Percentiles rank a stretch among this genome's conserved stretches.
Evolutionary conservation across 345 rosid species (phyloP).

Genomic region (Odontarrhena argentea): DNA sequence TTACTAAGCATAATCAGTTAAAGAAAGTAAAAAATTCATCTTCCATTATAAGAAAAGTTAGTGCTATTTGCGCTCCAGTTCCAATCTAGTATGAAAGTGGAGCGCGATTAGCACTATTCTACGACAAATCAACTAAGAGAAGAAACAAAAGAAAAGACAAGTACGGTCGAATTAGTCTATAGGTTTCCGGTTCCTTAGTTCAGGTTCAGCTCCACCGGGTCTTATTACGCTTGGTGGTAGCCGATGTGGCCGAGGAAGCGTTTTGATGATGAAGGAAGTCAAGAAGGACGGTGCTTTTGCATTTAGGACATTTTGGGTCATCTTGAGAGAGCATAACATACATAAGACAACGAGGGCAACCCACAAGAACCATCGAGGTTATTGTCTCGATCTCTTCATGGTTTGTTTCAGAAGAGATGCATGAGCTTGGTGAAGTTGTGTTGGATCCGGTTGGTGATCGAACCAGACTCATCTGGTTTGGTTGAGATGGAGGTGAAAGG

Average conservation of each 20-base stretch:
- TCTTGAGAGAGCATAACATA: conserved; percentile 82
- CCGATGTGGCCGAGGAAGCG: conserved; percentile 27
- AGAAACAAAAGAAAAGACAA: conserved; percentile 10
- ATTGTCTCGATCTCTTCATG: conserved; percentile 52
- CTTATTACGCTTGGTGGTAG: conserved; percentile 28
- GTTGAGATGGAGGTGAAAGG: conserved; percentile 62
- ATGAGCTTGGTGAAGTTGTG: conserved; percentile 84
- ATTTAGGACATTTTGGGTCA: conserved; percentile 78
- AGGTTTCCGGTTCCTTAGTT: not conserved
- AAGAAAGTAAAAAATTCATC: not conserved
- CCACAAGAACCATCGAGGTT: conserved; percentile 90
- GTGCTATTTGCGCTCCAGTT: conserved; percentile 59
- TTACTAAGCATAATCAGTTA: conserved; percentile 3
- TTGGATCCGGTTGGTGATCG: conserved; percentile 67
- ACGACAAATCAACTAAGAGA: conserved; percentile 4
- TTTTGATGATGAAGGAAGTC: conserved; percentile 59
- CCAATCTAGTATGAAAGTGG: conserved; percentile 43
- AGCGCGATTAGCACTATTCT: conserved; percentile 63
- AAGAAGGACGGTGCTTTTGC: conserved; percentile 84
- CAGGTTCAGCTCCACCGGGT: conserved; percentile 25
- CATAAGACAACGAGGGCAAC: conserved; percentile 88
- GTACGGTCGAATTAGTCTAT: conserved; percentile 21
- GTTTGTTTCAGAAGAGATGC: conserved; percentile 77
- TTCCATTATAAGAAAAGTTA: conserved; percentile 32
- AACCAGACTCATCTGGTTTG: conserved; percentile 38